phyloP scores from a whole-genome alignment of 1,284 basidiomycete genomes.

The Sporisorium sorghi region DNA sequence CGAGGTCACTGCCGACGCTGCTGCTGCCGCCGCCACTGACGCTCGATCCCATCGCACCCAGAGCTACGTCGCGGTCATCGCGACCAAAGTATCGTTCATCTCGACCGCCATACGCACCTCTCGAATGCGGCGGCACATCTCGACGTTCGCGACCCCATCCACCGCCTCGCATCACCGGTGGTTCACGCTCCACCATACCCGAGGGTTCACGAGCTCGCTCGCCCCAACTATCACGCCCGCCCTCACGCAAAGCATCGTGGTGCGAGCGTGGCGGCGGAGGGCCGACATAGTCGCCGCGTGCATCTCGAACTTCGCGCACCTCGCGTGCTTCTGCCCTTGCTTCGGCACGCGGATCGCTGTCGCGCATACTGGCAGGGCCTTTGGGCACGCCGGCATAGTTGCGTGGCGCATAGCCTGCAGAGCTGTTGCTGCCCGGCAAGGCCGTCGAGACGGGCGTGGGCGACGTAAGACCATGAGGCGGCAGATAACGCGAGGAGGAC shows the following conservation, averaged over 20 bases:
- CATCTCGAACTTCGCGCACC: slow-evolving; percentile 18
- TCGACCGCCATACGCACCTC: slow-evolving; percentile 6
- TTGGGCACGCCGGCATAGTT: slow-evolving; percentile 55
- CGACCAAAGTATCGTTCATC: slow-evolving; percentile 14
- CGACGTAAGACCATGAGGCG: slow-evolving; percentile 13
- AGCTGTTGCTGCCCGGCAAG: slow-evolving; percentile 5
- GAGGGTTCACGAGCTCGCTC: slow-evolving; percentile 22
- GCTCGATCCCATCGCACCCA: neutral
- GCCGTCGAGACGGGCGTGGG: slow-evolving; percentile 25
- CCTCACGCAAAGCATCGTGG: slow-evolving; percentile 8
- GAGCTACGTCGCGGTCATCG: slow-evolving; percentile 8
- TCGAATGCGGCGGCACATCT: slow-evolving; percentile 1
- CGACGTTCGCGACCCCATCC: slow-evolving; percentile 28
- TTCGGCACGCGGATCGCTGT: slow-evolving; percentile 35
- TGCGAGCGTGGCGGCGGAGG: neutral
- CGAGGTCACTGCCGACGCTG: slow-evolving; percentile 8
- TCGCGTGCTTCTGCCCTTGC: slow-evolving; percentile 38
- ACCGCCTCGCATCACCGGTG: neutral
- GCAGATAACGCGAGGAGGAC: slow-evolving; percentile 16
- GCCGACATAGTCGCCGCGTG: slow-evolving; percentile 10
- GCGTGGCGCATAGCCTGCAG: slow-evolving; percentile 17
- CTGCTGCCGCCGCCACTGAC: slow-evolving; percentile 4
- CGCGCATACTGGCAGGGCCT: slow-evolving; percentile 57
- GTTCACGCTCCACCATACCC: slow-evolving; percentile 10
- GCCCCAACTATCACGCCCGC: slow-evolving; percentile 31